These are phyloP conservation scores for Rickenella mellea DNA, from an alignment of 768 basidiomycete genomes.

Conservation along the genomic window DNA sequence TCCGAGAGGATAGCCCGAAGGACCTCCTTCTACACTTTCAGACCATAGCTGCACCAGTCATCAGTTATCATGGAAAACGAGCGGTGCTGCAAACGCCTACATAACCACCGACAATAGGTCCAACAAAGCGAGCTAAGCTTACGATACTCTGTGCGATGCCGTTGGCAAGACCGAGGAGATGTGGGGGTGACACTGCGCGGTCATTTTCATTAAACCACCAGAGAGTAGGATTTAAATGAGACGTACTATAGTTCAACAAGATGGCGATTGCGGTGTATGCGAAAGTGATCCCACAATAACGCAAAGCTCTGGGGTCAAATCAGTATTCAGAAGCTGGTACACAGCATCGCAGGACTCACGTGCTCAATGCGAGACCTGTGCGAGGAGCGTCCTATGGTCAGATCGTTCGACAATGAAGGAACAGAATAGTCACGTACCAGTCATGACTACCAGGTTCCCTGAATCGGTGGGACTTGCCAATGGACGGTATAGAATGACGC, in stretches of 20 bases:
- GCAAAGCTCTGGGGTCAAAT: slow-evolving; percentile 49
- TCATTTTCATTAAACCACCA: neutral
- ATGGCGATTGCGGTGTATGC: slow-evolving; percentile 87
- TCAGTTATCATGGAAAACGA: neutral
- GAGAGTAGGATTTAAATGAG: neutral
- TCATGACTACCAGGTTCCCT: slow-evolving; percentile 75
- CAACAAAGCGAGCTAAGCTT: slow-evolving; percentile 84
- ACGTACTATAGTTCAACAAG: slow-evolving; percentile 73
- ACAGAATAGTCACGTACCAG: slow-evolving; percentile 36
- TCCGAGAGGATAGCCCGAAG: slow-evolving; percentile 65
- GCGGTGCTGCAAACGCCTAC: slow-evolving; percentile 30
- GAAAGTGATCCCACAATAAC: slow-evolving; percentile 85
- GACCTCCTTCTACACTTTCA: slow-evolving; percentile 53
- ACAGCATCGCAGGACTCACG: slow-evolving; percentile 40
- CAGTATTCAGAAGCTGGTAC: neutral
- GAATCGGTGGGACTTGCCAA: slow-evolving; percentile 63
- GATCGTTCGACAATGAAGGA: slow-evolving; percentile 3
- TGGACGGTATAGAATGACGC: slow-evolving; percentile 62
- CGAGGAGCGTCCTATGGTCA: slow-evolving; percentile 6
- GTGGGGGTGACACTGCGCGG: slow-evolving; percentile 76
- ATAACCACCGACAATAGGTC: slow-evolving; percentile 78
- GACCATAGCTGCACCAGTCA: slow-evolving; percentile 57
- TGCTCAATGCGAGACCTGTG: slow-evolving; percentile 67
- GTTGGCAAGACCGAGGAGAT: slow-evolving; percentile 84
- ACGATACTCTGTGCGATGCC: slow-evolving; percentile 95